Evolutionary conservation across 768 basidiomycete genomes (phyloP).

Genomic region (Dacryopinax spathularia): DNA sequence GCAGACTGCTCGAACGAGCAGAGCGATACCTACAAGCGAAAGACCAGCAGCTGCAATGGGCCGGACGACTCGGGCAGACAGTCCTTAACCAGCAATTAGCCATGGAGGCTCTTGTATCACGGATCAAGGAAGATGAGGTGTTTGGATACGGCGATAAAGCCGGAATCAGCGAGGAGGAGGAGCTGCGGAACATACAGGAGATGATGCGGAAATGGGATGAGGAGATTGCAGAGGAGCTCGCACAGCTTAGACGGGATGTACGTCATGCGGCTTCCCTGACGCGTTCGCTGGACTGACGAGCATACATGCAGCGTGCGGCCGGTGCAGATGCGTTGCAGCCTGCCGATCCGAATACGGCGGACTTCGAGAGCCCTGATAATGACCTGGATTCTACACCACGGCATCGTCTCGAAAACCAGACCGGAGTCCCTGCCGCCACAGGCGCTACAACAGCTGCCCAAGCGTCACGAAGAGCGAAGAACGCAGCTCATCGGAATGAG

Average conservation of each 20-base stretch:
- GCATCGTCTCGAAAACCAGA: not conserved
- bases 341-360: not conserved
- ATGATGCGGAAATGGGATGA: constrained; percentile 2
- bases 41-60: not conserved
- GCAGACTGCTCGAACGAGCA: constrained; percentile 7
- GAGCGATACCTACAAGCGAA: not conserved
- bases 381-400: not conserved
- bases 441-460: constrained; percentile 50
- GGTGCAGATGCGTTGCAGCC: not conserved
- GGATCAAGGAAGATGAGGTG: not conserved
- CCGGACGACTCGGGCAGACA: not conserved
- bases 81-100: constrained; percentile 2
- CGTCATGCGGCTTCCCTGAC: not conserved
- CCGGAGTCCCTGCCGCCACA: not conserved
- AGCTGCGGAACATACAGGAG: constrained; percentile 7
- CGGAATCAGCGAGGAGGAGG: constrained; percentile 6
- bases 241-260: not conserved
- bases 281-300: not conserved
- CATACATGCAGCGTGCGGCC: not conserved
- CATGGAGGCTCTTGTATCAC: constrained; percentile 5
- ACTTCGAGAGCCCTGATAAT: not conserved
- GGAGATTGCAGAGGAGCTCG: not conserved
- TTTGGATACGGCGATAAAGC: not conserved
- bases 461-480: constrained; percentile 71
- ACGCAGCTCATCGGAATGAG: constrained; percentile 77